Percentiles rank a stretch among this genome's conserved stretches.
These are phyloP conservation scores for Penicillium canariense DNA, from an alignment of 495 filamentous ascomycete genomes.

Conservation along the genomic window DNA sequence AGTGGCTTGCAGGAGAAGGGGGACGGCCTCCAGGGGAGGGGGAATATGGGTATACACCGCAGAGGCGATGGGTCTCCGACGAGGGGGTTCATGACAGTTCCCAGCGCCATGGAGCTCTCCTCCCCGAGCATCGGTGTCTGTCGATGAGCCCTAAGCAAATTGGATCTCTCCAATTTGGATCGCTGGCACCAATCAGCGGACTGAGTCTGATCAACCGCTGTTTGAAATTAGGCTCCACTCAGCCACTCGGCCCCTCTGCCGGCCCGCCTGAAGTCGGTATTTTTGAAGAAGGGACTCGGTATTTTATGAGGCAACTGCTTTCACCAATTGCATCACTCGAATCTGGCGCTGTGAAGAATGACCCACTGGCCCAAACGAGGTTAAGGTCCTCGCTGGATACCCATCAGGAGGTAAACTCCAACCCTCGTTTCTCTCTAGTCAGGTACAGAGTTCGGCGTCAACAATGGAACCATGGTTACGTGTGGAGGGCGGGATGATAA, in stretches of 20 bases:
- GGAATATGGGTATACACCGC: background rate
- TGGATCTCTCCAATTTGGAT: constrained; percentile 13
- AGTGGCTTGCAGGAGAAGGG: background rate
- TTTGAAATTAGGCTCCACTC: constrained; percentile 8
- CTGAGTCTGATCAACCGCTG: constrained; percentile 10
- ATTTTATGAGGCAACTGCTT: too few relatives aligned
- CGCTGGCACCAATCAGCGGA: constrained; percentile 6
- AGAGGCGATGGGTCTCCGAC: too few relatives aligned
- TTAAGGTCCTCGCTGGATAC: too few relatives aligned
- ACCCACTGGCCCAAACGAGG: too few relatives aligned
- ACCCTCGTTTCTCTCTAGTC: too few relatives aligned
- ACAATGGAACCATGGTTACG: background rate
- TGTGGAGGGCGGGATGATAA: background rate
- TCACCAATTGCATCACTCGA: too few relatives aligned
- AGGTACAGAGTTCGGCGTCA: background rate
- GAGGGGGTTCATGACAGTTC: background rate
- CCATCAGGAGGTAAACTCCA: too few relatives aligned
- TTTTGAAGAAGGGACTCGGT: background rate
- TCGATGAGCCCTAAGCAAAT: constrained; percentile 11
- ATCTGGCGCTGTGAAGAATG: too few relatives aligned
- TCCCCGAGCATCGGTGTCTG: constrained; percentile 1
- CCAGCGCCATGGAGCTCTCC: background rate
- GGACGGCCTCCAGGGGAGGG: background rate
- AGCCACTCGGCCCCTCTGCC: too few relatives aligned
- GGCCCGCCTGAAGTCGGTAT: constrained; percentile 9